Evolutionary conservation across 306 rosid species (phyloP).

Genomic region (Sicyos edulis): DNA sequence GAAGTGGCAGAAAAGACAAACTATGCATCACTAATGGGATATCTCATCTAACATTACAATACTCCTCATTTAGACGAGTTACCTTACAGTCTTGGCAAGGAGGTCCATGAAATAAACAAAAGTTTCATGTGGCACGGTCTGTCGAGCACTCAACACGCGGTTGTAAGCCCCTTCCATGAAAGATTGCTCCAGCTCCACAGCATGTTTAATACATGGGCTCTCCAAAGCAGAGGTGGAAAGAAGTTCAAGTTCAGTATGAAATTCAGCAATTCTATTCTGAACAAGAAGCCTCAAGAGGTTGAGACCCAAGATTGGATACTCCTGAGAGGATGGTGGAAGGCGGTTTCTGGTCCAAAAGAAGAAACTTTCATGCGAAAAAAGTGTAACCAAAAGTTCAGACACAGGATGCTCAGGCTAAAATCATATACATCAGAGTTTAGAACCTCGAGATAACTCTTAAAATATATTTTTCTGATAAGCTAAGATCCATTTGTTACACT

Average conservation of each 20-base stretch:
- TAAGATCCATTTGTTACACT: background rate
- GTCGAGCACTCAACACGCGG: conserved; percentile 89
- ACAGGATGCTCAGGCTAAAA: background rate
- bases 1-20: too few relatives aligned
- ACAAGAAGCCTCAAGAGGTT: conserved; percentile 90
- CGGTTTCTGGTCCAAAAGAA: conserved; percentile 48
- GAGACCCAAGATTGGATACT: conserved; percentile 91
- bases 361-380: conserved; percentile 9
- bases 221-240: conserved; percentile 81
- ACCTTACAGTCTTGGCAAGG: conserved; percentile 95
- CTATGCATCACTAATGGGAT: too few relatives aligned
- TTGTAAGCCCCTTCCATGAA: conserved; percentile 99
- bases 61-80: conserved; percentile 12
- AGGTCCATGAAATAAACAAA: conserved; percentile 93
- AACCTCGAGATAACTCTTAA: background rate
- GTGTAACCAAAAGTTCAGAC: background rate
- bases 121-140: conserved; percentile 83
- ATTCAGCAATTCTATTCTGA: conserved; percentile 96
- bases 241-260: conserved; percentile 89
- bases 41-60: background rate
- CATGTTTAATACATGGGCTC: conserved; percentile 84
- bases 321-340: conserved; percentile 78
- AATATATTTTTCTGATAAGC: background rate
- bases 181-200: conserved; percentile 97
- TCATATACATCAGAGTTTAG: conserved; percentile 1